Evolutionary conservation across 2,329 filamentous ascomycete species (phyloP), one percentile per base, ranked within the genome.

Genomic region (Coniella lustricola): DNA sequence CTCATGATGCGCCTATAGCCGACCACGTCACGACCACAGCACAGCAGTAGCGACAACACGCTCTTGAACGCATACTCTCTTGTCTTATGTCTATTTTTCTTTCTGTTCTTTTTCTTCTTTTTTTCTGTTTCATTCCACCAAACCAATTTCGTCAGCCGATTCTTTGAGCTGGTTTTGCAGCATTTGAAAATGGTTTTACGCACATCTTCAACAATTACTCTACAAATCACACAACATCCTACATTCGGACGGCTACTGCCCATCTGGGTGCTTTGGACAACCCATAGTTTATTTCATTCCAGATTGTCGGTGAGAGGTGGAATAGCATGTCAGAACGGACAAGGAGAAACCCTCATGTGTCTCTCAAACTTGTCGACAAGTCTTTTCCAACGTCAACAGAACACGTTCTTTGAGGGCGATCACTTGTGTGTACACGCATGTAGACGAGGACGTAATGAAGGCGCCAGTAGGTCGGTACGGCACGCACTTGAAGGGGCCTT

Each of bases 181-280:
- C 57, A 65, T 65, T 59, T 65, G 60, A 56, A 57, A 54, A 58
- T 59, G 59, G 56, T 62, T 53, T 60, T 62, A 61, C 51, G 51
- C 62, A 58, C 64, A 67, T 65, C 54, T 59, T 51, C 60, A 62
- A 54, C 58, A 64, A 57, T 60, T 65, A 61, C 59, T 60, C 58
- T 66, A 64, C 61, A 59, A 57, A 64, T 64, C 57, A 62, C 57
- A 56, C 62, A 59, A 62, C 62, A 67, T 67, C 63, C 64, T 67
- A 67, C 62, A 52, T 63, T 63, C 58, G 60, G 56, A 56, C 59
- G 63, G 64, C 63, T 65, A 64, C 63, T 60, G 60, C 59, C 63
- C 59, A 41, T 50, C 56, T 56, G 61, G 61, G 64, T 60, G 62
- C 62, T 57, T 67, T 66, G 65, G 64, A 66, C 63, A 67, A 59